Conservation (phyloP, 2,329 filamentous ascomycete species). For the Venturia nashicola region DNA sequence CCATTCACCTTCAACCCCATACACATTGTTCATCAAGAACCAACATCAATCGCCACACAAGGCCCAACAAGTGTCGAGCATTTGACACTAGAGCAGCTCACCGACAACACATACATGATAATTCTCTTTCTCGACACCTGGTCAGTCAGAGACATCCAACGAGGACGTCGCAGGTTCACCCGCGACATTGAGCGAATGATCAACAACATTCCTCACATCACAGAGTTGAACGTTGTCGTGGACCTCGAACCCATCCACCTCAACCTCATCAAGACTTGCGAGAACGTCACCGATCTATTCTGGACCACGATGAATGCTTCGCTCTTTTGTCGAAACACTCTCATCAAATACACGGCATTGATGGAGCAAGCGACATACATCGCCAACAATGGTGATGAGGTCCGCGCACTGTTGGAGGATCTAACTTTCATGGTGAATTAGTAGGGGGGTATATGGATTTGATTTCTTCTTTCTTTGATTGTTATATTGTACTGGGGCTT, state of each 20-base stretch:
- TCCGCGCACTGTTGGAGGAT: not conserved
- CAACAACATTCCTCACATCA: not conserved
- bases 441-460: not conserved
- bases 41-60: not conserved
- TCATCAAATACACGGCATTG: not conserved
- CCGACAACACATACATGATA: not conserved
- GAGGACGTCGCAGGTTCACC: not conserved
- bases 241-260: not conserved
- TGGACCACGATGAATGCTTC: not conserved
- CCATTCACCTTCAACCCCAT: not conserved
- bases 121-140: not conserved
- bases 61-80: not conserved
- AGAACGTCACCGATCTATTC: not conserved
- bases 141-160: not conserved
- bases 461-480: not conserved
- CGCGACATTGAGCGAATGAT: not conserved
- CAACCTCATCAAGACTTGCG: not conserved
- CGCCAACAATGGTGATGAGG: not conserved
- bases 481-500: not conserved
- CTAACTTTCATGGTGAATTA: not conserved
- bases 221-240: not conserved
- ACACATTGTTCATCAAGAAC: not conserved
- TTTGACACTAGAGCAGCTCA: not conserved
- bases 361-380: not conserved
- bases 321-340: not conserved